These are phyloP conservation scores for Simmondsia chinensis DNA, from an alignment of 148 eudicot genomes.

Conservation along the genomic window DNA sequence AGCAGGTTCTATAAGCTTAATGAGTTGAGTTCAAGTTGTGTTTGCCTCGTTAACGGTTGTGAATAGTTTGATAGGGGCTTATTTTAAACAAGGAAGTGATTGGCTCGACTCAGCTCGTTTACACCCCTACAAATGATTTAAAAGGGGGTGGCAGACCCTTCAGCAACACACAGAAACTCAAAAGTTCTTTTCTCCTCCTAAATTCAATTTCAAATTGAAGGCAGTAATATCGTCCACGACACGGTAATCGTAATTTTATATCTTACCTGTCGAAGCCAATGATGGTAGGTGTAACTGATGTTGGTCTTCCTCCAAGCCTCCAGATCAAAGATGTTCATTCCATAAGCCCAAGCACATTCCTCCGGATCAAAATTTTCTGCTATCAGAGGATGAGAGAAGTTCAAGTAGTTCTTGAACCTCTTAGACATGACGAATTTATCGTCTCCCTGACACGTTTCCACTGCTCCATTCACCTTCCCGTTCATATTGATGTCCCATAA, in stretches of 20 bases:
- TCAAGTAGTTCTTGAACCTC: constrained; percentile 61
- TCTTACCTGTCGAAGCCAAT: constrained; percentile 75
- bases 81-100: too few species aligned
- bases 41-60: too few species aligned
- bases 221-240: too few species aligned
- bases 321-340: constrained; percentile 87
- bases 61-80: too few species aligned
- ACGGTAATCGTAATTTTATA: too few species aligned
- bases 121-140: too few species aligned
- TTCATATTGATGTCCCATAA: constrained; percentile 84
- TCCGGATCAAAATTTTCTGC: constrained; percentile 46
- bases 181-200: too few species aligned
- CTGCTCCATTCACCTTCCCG: constrained; percentile 89
- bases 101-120: too few species aligned
- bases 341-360: constrained; percentile 98
- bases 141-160: too few species aligned
- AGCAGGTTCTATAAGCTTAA: too few species aligned
- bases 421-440: constrained; percentile 89
- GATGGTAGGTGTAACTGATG: constrained; percentile 62
- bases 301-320: constrained; percentile 80
- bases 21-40: neutral
- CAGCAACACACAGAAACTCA: too few species aligned
- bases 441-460: constrained; percentile 79
- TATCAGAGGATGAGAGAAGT: constrained; percentile 84
- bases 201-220: too few species aligned